Evolutionary conservation across 2,329 filamentous ascomycete species (phyloP).

Genomic region (Cercospora citrullina): DNA sequence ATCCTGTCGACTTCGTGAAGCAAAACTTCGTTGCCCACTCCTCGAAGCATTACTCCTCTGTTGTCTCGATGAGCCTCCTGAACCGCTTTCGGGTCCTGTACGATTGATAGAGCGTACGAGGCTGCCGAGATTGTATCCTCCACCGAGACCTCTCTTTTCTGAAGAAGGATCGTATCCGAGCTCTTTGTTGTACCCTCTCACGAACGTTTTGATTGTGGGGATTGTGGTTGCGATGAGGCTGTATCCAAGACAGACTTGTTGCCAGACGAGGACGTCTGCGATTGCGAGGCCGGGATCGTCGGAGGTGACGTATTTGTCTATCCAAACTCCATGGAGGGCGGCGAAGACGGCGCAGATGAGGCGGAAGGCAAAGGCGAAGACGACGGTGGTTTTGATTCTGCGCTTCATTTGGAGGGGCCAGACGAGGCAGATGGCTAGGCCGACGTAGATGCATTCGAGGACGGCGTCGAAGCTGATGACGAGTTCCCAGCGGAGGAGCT

Average conservation of each 20-base stretch:
- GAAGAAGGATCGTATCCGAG: constrained; percentile 27
- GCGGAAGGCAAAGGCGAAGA: constrained; percentile 35
- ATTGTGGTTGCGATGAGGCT: constrained; percentile 36
- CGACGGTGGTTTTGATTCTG: constrained; percentile 34
- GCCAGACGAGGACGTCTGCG: constrained; percentile 32
- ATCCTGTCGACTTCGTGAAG: constrained; percentile 10
- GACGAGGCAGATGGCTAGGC: constrained; percentile 30
- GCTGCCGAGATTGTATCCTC: constrained; percentile 26
- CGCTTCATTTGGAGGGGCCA: constrained; percentile 34
- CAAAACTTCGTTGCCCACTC: constrained; percentile 9
- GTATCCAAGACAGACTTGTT: constrained; percentile 35
- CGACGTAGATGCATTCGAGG: constrained; percentile 32
- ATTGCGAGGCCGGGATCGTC: constrained; percentile 28
- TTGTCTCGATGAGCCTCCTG: constrained; percentile 1
- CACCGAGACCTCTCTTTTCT: constrained; percentile 23
- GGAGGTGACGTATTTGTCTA: constrained; percentile 26
- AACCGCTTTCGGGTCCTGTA: constrained; percentile 7
- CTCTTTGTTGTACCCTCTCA: constrained; percentile 32
- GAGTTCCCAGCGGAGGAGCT: constrained; percentile 32
- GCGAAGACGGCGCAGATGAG: constrained; percentile 29
- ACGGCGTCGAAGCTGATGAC: constrained; percentile 32
- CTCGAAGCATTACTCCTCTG: constrained; percentile 10
- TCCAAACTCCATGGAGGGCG: constrained; percentile 24
- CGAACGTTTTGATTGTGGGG: constrained; percentile 36
- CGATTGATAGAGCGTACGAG: constrained; percentile 19